Evolutionary conservation across 2,329 filamentous ascomycete genomes (phyloP).

Genomic region (Aspergillus puulaauensis): DNA sequence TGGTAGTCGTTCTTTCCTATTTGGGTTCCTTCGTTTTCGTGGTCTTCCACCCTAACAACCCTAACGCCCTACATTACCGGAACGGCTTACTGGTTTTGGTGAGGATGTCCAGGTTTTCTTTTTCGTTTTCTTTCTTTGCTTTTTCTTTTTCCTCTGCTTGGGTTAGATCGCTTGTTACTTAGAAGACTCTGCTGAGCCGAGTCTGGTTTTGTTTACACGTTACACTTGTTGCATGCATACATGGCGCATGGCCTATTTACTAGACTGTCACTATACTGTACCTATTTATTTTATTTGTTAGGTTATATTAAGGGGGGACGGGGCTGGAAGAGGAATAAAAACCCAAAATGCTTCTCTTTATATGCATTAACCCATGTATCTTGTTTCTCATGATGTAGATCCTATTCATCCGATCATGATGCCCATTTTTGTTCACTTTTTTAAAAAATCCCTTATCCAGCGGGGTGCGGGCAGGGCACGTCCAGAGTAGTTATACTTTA

Average conservation of each 20-base stretch:
- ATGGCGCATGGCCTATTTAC: neutral
- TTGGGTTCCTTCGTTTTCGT: neutral
- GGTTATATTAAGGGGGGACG: neutral
- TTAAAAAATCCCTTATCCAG: neutral
- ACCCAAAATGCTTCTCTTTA: neutral
- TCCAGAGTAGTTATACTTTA: conserved; percentile 7
- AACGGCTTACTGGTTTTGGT: too few species aligned
- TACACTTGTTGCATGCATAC: neutral
- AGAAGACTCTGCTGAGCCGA: too few species aligned
- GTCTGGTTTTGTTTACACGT: neutral
- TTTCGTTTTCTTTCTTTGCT: too few species aligned
- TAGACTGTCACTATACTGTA: neutral
- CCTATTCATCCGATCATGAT: neutral
- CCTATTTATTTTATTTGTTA: neutral
- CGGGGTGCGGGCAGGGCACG: neutral
- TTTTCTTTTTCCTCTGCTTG: too few species aligned
- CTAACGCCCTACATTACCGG: too few species aligned
- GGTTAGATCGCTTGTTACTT: too few species aligned
- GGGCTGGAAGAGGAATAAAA: neutral
- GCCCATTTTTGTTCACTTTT: neutral
- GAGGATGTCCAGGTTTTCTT: too few species aligned
- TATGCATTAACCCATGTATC: conserved; percentile 9
- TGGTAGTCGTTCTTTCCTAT: neutral
- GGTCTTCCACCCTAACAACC: neutral
- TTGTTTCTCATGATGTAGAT: conserved; percentile 3